phyloP scores from a whole-genome alignment of 2,329 filamentous ascomycete species.

The Aspergillus bombycis region DNA sequence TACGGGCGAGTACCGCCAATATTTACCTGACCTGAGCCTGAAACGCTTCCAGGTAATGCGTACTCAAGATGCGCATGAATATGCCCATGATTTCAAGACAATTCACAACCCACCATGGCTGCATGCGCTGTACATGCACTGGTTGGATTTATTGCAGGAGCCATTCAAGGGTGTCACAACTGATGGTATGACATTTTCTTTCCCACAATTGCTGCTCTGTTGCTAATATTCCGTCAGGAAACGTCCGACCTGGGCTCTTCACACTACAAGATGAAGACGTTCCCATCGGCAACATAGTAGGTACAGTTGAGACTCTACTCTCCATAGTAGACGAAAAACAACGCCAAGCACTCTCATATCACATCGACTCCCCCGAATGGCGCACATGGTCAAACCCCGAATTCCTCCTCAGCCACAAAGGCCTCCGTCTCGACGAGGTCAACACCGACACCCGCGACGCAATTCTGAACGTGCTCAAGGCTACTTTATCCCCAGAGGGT shows the following conservation, averaged over 20 bases:
- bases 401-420: conserved; percentile 69
- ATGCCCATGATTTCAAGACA: conserved; percentile 64
- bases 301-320: conserved; percentile 53
- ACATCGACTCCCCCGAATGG: conserved; percentile 73
- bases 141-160: conserved; percentile 61
- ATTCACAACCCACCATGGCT: conserved; percentile 68
- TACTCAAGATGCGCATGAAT: conserved; percentile 64
- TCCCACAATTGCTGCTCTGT: neutral
- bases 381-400: conserved; percentile 74
- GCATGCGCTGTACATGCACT: conserved; percentile 62
- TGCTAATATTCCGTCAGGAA: conserved; percentile 34
- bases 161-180: conserved; percentile 72
- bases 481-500: conserved; percentile 68
- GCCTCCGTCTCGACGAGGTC: conserved; percentile 70
- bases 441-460: conserved; percentile 48
- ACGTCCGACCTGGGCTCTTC: conserved; percentile 59
- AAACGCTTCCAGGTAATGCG: conserved; percentile 67
- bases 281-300: conserved; percentile 60
- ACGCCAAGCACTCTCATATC: conserved; percentile 54
- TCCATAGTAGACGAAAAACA: conserved; percentile 54
- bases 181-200: conserved; percentile 55
- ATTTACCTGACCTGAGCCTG: conserved; percentile 64
- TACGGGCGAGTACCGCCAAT: conserved; percentile 56
- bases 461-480: conserved; percentile 59
- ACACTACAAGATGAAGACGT: conserved; percentile 65